A percentile compares a stretch with the other conserved stretches of the same genome.
phyloP scores from a whole-genome alignment of 2,329 filamentous ascomycete species.

The Mycocentrospora acerina region DNA sequence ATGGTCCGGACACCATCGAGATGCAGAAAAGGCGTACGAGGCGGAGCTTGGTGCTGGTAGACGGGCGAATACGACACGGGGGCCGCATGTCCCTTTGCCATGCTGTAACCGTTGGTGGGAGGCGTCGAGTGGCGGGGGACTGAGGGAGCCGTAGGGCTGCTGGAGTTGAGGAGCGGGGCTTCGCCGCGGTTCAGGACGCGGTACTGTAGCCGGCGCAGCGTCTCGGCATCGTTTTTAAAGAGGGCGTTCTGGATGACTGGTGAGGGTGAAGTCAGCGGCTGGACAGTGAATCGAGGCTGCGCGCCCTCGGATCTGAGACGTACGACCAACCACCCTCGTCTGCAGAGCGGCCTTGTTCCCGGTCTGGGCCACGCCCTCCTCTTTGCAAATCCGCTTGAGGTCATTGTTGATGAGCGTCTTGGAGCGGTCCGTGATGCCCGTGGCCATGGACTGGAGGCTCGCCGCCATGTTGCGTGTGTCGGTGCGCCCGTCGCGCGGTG shows the following conservation, averaged over 20 bases:
- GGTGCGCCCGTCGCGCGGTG: constrained; percentile 7
- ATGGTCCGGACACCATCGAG: background rate
- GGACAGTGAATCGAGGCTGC: constrained; percentile 4
- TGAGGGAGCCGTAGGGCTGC: constrained; percentile 19
- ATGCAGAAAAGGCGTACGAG: constrained; percentile 16
- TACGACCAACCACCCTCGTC: constrained; percentile 74
- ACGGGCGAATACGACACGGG: constrained; percentile 13
- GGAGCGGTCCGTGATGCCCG: constrained; percentile 46
- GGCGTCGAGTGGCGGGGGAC: constrained; percentile 20
- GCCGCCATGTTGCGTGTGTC: constrained; percentile 30
- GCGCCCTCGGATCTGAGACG: constrained; percentile 44
- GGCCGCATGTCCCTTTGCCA: constrained; percentile 21
- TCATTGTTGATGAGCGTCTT: constrained; percentile 64
- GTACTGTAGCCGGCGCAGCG: constrained; percentile 43
- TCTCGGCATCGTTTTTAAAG: constrained; percentile 33
- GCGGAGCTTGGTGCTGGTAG: constrained; percentile 13
- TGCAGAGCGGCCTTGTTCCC: constrained; percentile 87
- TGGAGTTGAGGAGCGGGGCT: constrained; percentile 27
- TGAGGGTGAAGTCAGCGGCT: constrained; percentile 21
- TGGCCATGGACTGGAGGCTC: constrained; percentile 45
- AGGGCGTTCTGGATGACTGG: constrained; percentile 45
- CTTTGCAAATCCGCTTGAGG: constrained; percentile 73
- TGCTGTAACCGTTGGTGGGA: constrained; percentile 21
- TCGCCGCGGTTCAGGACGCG: constrained; percentile 45
- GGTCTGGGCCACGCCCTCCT: constrained; percentile 68